phyloP scores from a whole-genome alignment of 2,329 filamentous ascomycete species.

The Drechslerella stenobrocha region DNA sequence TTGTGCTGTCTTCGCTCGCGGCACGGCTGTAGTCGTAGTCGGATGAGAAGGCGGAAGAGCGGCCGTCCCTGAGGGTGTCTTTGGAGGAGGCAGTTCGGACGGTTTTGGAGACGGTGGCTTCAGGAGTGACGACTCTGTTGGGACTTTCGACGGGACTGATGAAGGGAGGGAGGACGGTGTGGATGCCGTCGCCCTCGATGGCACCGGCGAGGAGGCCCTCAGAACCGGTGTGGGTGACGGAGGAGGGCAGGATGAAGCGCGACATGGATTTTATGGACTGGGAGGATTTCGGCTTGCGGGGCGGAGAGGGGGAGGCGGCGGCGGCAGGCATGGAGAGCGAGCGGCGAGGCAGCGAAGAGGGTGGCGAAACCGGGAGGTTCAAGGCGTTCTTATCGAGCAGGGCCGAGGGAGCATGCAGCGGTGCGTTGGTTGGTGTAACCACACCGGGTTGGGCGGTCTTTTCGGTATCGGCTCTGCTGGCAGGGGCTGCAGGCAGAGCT shows the following conservation, averaged over 20 bases:
- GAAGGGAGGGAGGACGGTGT: slow-evolving; percentile 30
- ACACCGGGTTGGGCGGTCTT: slow-evolving; percentile 16
- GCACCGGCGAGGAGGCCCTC: slow-evolving; percentile 16
- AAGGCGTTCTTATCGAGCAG: slow-evolving; percentile 26
- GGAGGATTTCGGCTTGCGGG: slow-evolving; percentile 26
- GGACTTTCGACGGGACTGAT: slow-evolving; percentile 38
- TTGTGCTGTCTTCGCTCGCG: slow-evolving; percentile 24
- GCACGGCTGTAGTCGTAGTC: slow-evolving; percentile 31
- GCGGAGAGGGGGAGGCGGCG: slow-evolving; percentile 13
- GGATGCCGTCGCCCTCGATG: slow-evolving; percentile 24
- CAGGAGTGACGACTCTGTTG: slow-evolving; percentile 26
- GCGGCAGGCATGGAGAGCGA: slow-evolving; percentile 30
- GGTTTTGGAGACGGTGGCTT: slow-evolving; percentile 15
- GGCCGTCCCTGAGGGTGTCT: slow-evolving; percentile 39
- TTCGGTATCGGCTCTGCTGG: slow-evolving; percentile 24
- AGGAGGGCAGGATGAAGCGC: slow-evolving; percentile 39
- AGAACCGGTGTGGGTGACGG: slow-evolving; percentile 21
- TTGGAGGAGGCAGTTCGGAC: slow-evolving; percentile 34
- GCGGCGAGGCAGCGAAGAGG: slow-evolving; percentile 31
- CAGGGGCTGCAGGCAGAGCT: neutral
- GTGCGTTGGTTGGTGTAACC: slow-evolving; percentile 46
- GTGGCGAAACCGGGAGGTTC: slow-evolving; percentile 37
- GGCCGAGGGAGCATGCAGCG: slow-evolving; percentile 25
- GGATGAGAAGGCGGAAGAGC: slow-evolving; percentile 27
- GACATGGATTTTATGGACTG: slow-evolving; percentile 42